Evolutionary conservation across 2,329 filamentous ascomycete species (phyloP).

Genomic region (Xylariaceae sp.): DNA sequence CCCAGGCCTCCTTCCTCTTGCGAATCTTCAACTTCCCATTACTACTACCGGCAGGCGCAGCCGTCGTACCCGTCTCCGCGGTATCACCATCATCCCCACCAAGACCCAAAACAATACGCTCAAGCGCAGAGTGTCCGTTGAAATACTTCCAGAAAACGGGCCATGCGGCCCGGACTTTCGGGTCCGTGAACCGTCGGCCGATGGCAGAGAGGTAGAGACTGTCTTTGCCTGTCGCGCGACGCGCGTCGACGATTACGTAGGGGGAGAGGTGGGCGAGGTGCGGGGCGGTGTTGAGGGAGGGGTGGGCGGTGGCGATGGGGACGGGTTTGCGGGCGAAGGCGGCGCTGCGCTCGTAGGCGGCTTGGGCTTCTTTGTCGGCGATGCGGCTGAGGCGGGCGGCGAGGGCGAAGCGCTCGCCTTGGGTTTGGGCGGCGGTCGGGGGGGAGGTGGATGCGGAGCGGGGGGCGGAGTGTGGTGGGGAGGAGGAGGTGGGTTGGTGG

Average conservation of each 20-base stretch:
- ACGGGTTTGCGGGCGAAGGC: slow-evolving; percentile 47
- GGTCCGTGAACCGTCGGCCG: slow-evolving; percentile 45
- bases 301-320: slow-evolving; percentile 48
- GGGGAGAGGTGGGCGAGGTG: slow-evolving; percentile 56
- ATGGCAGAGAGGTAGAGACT: slow-evolving; percentile 65
- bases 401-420: slow-evolving; percentile 20
- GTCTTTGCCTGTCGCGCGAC: slow-evolving; percentile 71
- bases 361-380: slow-evolving; percentile 43
- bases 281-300: slow-evolving; percentile 50
- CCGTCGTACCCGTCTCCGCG: neutral
- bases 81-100: slow-evolving; percentile 1
- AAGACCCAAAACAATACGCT: slow-evolving; percentile 70
- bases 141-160: slow-evolving; percentile 75
- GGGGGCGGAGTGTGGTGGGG: slow-evolving; percentile 3
- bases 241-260: slow-evolving; percentile 70
- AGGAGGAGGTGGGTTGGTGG: slow-evolving; percentile 5
- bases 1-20: slow-evolving; percentile 77
- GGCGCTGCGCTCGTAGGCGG: slow-evolving; percentile 52
- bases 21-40: slow-evolving; percentile 56
- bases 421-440: slow-evolving; percentile 16
- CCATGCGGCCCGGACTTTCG: slow-evolving; percentile 61
- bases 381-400: slow-evolving; percentile 21
- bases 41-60: neutral
- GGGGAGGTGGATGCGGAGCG: slow-evolving; percentile 23
- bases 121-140: slow-evolving; percentile 77